These are phyloP conservation scores for Kregervanrija pseudodelftensis DNA, from an alignment of 805 yeast species.

Conservation along the genomic window DNA sequence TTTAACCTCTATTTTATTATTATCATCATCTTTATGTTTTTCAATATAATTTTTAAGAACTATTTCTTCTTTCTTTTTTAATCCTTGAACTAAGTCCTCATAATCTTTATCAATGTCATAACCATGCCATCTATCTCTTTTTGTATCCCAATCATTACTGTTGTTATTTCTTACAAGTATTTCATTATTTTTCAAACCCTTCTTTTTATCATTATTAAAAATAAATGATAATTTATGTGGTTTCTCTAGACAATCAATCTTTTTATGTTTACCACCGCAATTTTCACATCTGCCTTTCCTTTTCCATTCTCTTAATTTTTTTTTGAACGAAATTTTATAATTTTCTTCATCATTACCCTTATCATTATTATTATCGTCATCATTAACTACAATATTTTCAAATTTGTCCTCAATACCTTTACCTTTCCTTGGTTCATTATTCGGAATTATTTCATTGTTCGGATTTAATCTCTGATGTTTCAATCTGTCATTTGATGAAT, in stretches of 20 bases:
- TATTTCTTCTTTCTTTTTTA: slow-evolving; percentile 34
- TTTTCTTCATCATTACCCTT: background rate
- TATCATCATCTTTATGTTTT: slow-evolving; percentile 3
- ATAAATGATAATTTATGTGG: slow-evolving; percentile 38
- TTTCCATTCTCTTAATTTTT: slow-evolving; percentile 7
- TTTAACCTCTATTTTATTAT: slow-evolving; percentile 8
- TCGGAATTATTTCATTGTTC: slow-evolving; percentile 29
- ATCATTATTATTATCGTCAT: slow-evolving; percentile 5
- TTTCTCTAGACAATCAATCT: slow-evolving; percentile 51
- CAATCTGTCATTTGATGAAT: slow-evolving; percentile 35
- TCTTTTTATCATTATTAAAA: slow-evolving; percentile 18
- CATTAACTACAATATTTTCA: slow-evolving; percentile 13
- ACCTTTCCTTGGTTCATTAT: slow-evolving; percentile 49
- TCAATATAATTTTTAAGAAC: slow-evolving; percentile 13
- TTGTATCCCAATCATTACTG: slow-evolving; percentile 51
- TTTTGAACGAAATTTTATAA: background rate
- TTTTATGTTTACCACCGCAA: slow-evolving; percentile 49
- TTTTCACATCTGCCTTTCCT: slow-evolving; percentile 42
- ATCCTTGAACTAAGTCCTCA: slow-evolving; percentile 38
- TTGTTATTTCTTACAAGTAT: background rate
- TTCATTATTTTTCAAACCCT: slow-evolving; percentile 3
- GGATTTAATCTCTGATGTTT: slow-evolving; percentile 50
- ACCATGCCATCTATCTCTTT: slow-evolving; percentile 79
- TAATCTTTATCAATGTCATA: slow-evolving; percentile 56
- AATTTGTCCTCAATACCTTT: slow-evolving; percentile 47